Percentiles rank a stretch among this genome's conserved stretches.
These are phyloP conservation scores for Glarea lozoyensis DNA, from an alignment of 495 filamentous ascomycete genomes.

Conservation along the genomic window DNA sequence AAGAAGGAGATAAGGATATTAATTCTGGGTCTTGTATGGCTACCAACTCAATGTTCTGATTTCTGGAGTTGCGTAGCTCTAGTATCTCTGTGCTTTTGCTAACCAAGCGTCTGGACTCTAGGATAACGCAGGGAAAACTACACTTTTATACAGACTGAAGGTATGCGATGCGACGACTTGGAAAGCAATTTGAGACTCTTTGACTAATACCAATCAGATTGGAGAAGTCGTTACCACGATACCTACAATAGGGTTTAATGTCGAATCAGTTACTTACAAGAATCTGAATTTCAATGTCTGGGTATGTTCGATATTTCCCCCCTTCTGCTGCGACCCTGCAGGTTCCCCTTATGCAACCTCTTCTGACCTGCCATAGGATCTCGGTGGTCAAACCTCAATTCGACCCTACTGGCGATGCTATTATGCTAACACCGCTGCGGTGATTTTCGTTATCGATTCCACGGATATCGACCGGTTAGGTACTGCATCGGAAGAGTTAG, in stretches of 20 bases:
- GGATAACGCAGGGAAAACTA: slow-evolving; percentile 99
- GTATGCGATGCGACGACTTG: slow-evolving; percentile 33
- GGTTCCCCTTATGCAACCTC: neutral
- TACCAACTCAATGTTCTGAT: slow-evolving; percentile 6
- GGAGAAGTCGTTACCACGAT: slow-evolving; percentile 98
- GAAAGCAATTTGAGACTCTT: neutral
- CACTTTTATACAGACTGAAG: slow-evolving; percentile 91
- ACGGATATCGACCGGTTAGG: slow-evolving; percentile 92
- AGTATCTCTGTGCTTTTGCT: neutral
- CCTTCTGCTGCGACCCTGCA: neutral
- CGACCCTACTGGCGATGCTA: slow-evolving; percentile 98
- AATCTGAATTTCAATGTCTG: slow-evolving; percentile 98
- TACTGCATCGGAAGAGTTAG: slow-evolving; percentile 85
- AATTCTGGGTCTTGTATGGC: slow-evolving; percentile 88
- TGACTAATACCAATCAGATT: slow-evolving; percentile 48
- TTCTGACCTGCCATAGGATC: slow-evolving; percentile 47
- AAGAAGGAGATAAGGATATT: slow-evolving; percentile 98
- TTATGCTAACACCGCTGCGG: slow-evolving; percentile 98
- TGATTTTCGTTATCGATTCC: slow-evolving; percentile 96
- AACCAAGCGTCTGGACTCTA: no score
- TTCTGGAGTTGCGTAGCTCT: neutral
- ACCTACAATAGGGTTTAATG: slow-evolving; percentile 98
- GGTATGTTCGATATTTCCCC: slow-evolving; percentile 38
- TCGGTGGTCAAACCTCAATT: slow-evolving; percentile 94
- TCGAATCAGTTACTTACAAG: slow-evolving; percentile 94